Base-by-base conservation (phyloP, 1,284 basidiomycete genomes). In the Stereum hirsutum region DNA sequence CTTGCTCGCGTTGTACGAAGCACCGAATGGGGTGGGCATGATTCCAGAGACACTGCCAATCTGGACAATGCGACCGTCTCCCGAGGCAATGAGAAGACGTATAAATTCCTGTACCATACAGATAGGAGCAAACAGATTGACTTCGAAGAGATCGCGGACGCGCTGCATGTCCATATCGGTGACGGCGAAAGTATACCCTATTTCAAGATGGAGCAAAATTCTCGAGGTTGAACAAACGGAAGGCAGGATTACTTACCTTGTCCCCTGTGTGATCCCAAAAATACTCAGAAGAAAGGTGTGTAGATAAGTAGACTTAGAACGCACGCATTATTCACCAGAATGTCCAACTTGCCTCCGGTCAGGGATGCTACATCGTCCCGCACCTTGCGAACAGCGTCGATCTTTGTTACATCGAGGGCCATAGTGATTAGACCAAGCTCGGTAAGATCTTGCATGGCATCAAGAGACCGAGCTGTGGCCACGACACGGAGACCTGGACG, bases 241-340 rank as follows among this genome's bases (percentile, higher is more conserved):
- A 32, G 31, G 6, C 31, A 14, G 11, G 10, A 14, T 10, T 32
- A n/a, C n/a, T n/a, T n/a, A n/a, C n/a, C n/a, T n/a, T n/a, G n/a
- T n/a, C n/a, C n/a, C n/a, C n/a, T n/a, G n/a, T n/a, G n/a, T n/a
- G n/a, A n/a, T n/a, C n/a, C n/a, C n/a, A n/a, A n/a, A n/a, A n/a
- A n/a, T n/a, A n/a, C n/a, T n/a, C n/a, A n/a, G n/a, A n/a, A n/a
- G n/a, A n/a, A n/a, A n/a, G n/a, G n/a, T n/a, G n/a, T n/a, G n/a
- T n/a, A n/a, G n/a, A n/a, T 24, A 39, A n/a, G 24, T 37, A 33
- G 14, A 17, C 34, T 35, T 12, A 34, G 5, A 4, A 47, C 59
- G 41, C 32, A 62, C 60, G 60, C 59, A 45, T 62, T 61, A 44
- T 62, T 61, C 2, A 61, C 54, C 5, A 61, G 48, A 21, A 63